Evolutionary conservation across 805 yeast genomes (phyloP), one percentile per base, ranked within the genome.

Genomic region (Citeromyces matritensis): DNA sequence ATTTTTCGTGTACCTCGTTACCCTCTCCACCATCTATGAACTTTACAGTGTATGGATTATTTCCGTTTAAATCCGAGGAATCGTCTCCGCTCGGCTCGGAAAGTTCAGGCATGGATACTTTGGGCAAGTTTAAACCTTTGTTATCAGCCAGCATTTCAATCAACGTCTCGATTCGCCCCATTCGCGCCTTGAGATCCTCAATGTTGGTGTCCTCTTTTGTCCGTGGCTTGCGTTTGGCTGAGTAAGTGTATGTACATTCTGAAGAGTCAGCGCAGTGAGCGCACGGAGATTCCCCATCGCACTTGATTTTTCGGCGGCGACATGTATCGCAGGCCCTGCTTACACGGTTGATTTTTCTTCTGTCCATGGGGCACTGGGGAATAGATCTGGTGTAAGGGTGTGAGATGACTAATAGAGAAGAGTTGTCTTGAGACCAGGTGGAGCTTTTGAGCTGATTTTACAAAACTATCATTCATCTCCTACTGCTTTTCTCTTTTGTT

Each of bases 261-360:
- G 53, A 55, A 15, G 40, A 45, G n/a, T n/a, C n/a, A 8, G 40
- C 35, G 39, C 76, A 65, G 26, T 55, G 52, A 6, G 50, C 39
- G 38, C 76, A 69, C 4, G 61, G 61, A 9, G 38, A 36, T 3
- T 43, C 45, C 1, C 73, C 69, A 42, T 69, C 66, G 41, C 76
- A 69, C 39, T 64, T 66, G 36, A 65, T 58, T 40, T 69, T 69
- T 27, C 65, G 52, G 33, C 43, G 43, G n/a, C 73, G 47, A 38
- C 76, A 69, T 32, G 49, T 53, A 36, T 61, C 68, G 40, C 76
- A 69, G 7, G 73, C 74, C 29, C 56, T 53, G 4, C 58, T 43
- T n/a, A 55, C 53, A 30, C 69, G n/a, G n/a, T n/a, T n/a, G n/a
- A n/a, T n/a, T n/a, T n/a, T n/a, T n/a, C n/a, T n/a, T n/a, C n/a